Evolutionary conservation across 2,329 filamentous ascomycete species (phyloP).

Genomic region (Beauveria scarabaeidicola): DNA sequence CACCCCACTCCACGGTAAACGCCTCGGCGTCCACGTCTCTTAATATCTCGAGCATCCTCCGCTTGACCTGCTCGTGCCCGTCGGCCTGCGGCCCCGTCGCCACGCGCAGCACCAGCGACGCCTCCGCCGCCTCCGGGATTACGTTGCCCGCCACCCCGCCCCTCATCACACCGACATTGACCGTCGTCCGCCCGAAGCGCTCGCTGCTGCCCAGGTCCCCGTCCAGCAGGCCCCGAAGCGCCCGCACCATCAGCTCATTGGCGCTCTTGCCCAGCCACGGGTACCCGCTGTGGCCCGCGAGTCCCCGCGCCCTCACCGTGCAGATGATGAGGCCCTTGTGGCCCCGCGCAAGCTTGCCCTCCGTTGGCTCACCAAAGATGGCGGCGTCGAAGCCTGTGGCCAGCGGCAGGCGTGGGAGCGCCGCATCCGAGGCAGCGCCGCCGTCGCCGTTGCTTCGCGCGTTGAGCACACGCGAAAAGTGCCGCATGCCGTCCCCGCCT

Average conservation of each 20-base stretch:
- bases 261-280: constrained; percentile 59
- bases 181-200: constrained; percentile 70
- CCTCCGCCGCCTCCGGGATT: no score
- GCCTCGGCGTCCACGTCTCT: no score
- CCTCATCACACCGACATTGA: constrained; percentile 66
- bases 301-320: not conserved
- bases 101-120: constrained; percentile 12
- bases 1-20: no score
- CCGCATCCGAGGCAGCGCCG: no score
- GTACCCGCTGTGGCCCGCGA: no score
- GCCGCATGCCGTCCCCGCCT: no score
- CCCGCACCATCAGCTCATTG: constrained; percentile 63
- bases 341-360: constrained; percentile 68
- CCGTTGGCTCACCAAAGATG: constrained; percentile 81
- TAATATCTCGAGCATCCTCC: no score
- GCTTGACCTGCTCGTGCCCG: no score
- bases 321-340: constrained; percentile 72
- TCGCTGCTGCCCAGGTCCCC: constrained; percentile 62
- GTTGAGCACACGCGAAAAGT: no score
- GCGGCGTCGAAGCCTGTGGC: constrained; percentile 30
- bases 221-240: constrained; percentile 51
- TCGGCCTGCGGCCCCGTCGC: constrained; percentile 49
- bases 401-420: no score
- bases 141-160: constrained; percentile 29
- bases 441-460: no score